Conservation (phyloP, 257 asterid species). For the Primulina huaijiensis region DNA sequence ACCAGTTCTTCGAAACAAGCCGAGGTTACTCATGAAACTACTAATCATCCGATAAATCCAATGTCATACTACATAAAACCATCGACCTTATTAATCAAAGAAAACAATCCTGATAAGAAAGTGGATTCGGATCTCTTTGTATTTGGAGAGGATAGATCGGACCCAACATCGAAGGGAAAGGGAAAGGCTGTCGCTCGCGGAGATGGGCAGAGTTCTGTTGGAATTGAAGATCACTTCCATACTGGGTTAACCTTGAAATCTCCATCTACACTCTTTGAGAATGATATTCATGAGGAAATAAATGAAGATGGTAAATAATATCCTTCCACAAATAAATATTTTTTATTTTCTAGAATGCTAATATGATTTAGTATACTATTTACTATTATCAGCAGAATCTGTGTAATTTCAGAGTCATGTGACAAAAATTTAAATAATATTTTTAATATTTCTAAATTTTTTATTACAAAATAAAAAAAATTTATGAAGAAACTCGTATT, state of each 20-base stretch:
- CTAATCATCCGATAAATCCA: background rate
- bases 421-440: no score
- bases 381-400: no score
- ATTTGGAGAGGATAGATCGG: slow-evolving; percentile 19
- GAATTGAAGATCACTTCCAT: slow-evolving; percentile 7
- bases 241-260: slow-evolving; percentile 17
- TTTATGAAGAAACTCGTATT: no score
- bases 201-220: slow-evolving; percentile 1
- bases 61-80: background rate
- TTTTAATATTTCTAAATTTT: no score
- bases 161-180: slow-evolving; percentile 9
- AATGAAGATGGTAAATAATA: background rate
- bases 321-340: background rate
- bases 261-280: background rate
- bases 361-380: no score
- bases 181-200: slow-evolving; percentile 1
- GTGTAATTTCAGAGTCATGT: no score
- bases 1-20: background rate
- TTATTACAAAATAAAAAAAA: no score
- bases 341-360: no score
- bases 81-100: background rate
- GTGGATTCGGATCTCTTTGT: background rate
- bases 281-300: background rate
- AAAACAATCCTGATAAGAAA: background rate
- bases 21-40: background rate